These are phyloP conservation scores for Paramecium bursaria DNA, from an alignment of 73 alveolate genomes.

Conservation along the genomic window DNA sequence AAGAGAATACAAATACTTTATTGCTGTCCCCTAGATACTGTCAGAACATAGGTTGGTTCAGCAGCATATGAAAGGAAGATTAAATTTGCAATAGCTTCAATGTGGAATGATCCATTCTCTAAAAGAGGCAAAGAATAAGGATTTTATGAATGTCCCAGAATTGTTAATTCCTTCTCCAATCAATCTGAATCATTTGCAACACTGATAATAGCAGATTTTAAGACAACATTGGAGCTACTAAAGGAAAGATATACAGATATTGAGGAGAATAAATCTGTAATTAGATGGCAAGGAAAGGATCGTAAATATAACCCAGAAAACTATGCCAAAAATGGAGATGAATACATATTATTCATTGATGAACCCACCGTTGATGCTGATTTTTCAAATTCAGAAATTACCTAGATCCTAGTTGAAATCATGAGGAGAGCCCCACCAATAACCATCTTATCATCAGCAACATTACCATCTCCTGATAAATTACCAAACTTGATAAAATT, in stretches of 20 bases:
- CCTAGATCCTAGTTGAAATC: slow-evolving; percentile 19
- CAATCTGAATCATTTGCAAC: slow-evolving; percentile 40
- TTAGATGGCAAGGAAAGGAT: slow-evolving; percentile 62
- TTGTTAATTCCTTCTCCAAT: slow-evolving; percentile 45
- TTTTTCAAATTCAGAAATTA: slow-evolving; percentile 46
- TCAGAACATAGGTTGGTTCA: slow-evolving; percentile 49
- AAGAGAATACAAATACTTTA: slow-evolving; percentile 14
- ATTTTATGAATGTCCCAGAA: slow-evolving; percentile 43
- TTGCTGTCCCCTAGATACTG: slow-evolving; percentile 59
- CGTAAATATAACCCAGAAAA: slow-evolving; percentile 12
- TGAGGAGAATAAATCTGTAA: slow-evolving; percentile 5
- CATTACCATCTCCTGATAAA: slow-evolving; percentile 49
- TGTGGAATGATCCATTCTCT: slow-evolving; percentile 32
- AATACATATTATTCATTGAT: slow-evolving; percentile 47
- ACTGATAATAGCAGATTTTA: slow-evolving; percentile 38
- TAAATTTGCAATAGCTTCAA: slow-evolving; percentile 59
- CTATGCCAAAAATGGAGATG: slow-evolving; percentile 33
- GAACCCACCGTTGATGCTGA: slow-evolving; percentile 64
- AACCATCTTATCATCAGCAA: slow-evolving; percentile 48
- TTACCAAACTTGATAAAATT: slow-evolving; percentile 17
- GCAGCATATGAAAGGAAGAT: slow-evolving; percentile 60
- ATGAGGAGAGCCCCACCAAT: slow-evolving; percentile 53
- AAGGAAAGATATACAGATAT: slow-evolving; percentile 9
- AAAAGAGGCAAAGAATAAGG: slow-evolving; percentile 1
- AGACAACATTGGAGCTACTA: slow-evolving; percentile 28